Evolutionary conservation across 768 basidiomycete genomes (phyloP).

Genomic region (Collybiopsis luxurians): DNA sequence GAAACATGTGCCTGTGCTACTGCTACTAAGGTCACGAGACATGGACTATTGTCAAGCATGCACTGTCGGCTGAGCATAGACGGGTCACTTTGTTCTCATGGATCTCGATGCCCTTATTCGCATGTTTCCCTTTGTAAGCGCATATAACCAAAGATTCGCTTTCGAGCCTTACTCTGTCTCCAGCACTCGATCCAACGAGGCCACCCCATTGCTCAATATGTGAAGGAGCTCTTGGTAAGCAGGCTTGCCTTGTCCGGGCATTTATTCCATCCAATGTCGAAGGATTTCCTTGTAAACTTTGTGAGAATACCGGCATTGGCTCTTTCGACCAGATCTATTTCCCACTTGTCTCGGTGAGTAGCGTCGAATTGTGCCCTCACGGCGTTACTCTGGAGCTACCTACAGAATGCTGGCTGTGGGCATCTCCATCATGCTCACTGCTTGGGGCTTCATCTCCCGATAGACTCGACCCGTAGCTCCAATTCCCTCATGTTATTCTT

Average conservation of each 20-base stretch:
- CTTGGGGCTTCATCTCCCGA: conserved; percentile 11
- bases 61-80: conserved; percentile 24
- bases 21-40: conserved; percentile 17
- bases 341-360: conserved; percentile 20
- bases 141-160: too few relatives aligned
- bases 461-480: conserved; percentile 3
- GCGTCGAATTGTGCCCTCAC: not conserved
- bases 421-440: conserved; percentile 28
- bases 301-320: conserved; percentile 12
- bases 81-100: conserved; percentile 16
- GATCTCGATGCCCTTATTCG: conserved; percentile 21
- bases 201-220: conserved; percentile 25
- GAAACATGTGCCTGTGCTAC: conserved; percentile 20
- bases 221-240: conserved; percentile 20
- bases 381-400: not conserved
- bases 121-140: conserved; percentile 15
- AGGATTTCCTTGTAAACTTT: conserved; percentile 25
- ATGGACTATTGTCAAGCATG: conserved; percentile 19
- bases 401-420: conserved; percentile 24
- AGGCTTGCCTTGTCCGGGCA: not conserved
- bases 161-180: not conserved
- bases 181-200: not conserved
- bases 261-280: not conserved
- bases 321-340: conserved; percentile 16
- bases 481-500: conserved; percentile 16